A percentile compares a stretch with the other conserved stretches of the same genome.
phyloP scores from a whole-genome alignment of 1,139 yeast species.

The Geotrichum histeridarum region DNA sequence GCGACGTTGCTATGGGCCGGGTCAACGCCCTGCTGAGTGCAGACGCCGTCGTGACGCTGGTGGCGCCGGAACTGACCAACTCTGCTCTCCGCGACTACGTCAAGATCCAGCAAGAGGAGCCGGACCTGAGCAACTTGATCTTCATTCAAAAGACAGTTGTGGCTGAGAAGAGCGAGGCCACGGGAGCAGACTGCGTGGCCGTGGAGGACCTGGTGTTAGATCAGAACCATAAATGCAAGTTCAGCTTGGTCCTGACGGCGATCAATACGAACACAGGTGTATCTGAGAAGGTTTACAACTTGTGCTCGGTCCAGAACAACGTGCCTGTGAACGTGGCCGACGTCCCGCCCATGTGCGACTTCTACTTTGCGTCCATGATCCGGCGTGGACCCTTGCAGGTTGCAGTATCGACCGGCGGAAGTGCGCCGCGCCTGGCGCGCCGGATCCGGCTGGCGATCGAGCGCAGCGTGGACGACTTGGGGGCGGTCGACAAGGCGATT shows the following conservation, averaged over 20 bases:
- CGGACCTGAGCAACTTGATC: slow-evolving; percentile 35
- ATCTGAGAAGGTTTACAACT: slow-evolving; percentile 55
- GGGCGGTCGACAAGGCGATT: slow-evolving; percentile 48
- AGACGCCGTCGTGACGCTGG: slow-evolving; percentile 62
- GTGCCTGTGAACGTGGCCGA: slow-evolving; percentile 81
- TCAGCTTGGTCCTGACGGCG: slow-evolving; percentile 68
- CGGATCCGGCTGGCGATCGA: slow-evolving; percentile 58
- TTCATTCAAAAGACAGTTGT: slow-evolving; percentile 48
- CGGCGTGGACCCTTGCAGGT: slow-evolving; percentile 73
- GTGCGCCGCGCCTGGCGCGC: slow-evolving; percentile 70
- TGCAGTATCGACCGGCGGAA: slow-evolving; percentile 80
- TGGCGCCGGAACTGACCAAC: slow-evolving; percentile 54
- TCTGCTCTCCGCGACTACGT: slow-evolving; percentile 43
- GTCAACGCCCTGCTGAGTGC: slow-evolving; percentile 63
- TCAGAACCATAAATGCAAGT: slow-evolving; percentile 33
- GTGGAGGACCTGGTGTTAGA: slow-evolving; percentile 15
- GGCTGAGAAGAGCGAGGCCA: slow-evolving; percentile 31
- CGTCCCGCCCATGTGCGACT: slow-evolving; percentile 76
- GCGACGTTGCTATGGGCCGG: slow-evolving; percentile 74
- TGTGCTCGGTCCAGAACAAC: slow-evolving; percentile 44
- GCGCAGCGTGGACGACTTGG: slow-evolving; percentile 36
- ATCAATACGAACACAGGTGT: slow-evolving; percentile 60
- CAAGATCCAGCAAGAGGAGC: slow-evolving; percentile 36
- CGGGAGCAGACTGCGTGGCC: slow-evolving; percentile 20
- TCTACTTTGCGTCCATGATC: slow-evolving; percentile 77